Percentiles rank a stretch among this genome's conserved stretches.
Evolutionary conservation across 345 rosid species (phyloP).

Genomic region (Camelina neglecta): DNA sequence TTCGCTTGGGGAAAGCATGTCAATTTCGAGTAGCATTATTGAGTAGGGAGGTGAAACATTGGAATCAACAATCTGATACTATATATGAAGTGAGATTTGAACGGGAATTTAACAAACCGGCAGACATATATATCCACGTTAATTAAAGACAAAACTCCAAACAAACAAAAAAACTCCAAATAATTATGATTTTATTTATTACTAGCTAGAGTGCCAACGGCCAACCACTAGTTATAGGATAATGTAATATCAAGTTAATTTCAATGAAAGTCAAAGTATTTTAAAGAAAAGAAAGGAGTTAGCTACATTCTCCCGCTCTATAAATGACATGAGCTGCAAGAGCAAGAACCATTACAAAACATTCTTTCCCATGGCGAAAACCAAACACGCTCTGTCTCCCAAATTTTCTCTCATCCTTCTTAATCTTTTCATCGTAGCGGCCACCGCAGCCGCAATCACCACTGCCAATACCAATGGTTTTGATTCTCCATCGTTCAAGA

Average conservation of each 20-base stretch:
- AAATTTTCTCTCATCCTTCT: conserved; percentile 48
- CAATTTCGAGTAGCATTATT: too few species aligned
- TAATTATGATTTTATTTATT: not conserved
- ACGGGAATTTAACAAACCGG: too few species aligned
- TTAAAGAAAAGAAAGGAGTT: not conserved
- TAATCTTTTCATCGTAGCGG: conserved; percentile 57
- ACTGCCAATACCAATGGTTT: conserved; percentile 1
- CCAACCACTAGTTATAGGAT: not conserved
- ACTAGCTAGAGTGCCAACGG: not conserved
- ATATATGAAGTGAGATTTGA: too few species aligned
- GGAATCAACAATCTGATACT: too few species aligned
- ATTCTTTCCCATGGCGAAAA: conserved; percentile 21
- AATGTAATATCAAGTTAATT: not conserved
- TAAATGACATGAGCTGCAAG: not conserved
- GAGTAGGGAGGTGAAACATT: too few species aligned
- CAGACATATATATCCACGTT: too few species aligned
- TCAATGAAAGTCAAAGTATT: conserved; percentile 12
- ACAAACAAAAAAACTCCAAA: not conserved
- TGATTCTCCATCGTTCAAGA: conserved; percentile 18
- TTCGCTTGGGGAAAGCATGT: too few species aligned
- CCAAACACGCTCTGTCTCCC: conserved; percentile 19
- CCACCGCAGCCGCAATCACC: conserved; percentile 44
- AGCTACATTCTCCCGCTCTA: not conserved
- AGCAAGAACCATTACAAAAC: conserved; percentile 9
- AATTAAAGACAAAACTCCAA: too few species aligned